Evolutionary conservation across 2,329 filamentous ascomycete genomes (phyloP), one percentile per base, ranked within the genome.

Genomic region (Arachnopeziza araneosa): DNA sequence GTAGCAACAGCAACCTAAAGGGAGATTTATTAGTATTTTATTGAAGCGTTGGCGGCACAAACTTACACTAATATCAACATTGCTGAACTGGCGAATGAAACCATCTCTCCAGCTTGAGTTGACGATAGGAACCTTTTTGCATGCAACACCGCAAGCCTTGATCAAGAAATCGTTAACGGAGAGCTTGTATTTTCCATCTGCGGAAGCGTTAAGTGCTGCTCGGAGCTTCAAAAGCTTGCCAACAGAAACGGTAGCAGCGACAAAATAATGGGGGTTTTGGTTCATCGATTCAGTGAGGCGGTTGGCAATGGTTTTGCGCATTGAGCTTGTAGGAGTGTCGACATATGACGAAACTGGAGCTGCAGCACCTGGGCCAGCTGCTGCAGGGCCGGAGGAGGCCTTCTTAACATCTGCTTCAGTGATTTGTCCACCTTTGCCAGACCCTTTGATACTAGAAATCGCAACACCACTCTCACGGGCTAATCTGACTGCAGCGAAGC

Each of bases 151-250:
- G 61, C 93, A 90, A 69, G 93, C 95, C 85, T 99, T 99, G 84
- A 99, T 91, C 65, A 99, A 83, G 84, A 99, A 96, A 79, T 99
- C 95, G 79, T 99, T 99, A 79, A 99, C 91, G n/a, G 93, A 97
- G 61, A 99, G 90, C 86, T 97, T 99, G 86, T 96, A 99, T 78
- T 92, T 87, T 79, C 93, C 95, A 64, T 96, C 88, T 54, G 91
- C 82, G 14, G 90, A 87, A 73, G 86, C 85, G 80, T 99, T 99
- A 68, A 99, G 86, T 61, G 93, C 92, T 78, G 91, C 85, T 72
- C 95, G 92, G 70, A 99, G 92, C 83, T 97, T 98, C 72, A 96
- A 81, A 54, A 99, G 90, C 85, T 98, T 98, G 76, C 82, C 84
- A 66, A 99, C 95, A 60, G 93, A 98, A 73, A 99, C 84, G 69